Evolutionary conservation across 345 rosid genomes (phyloP).

Genomic region (Eutrema heterophyllum): DNA sequence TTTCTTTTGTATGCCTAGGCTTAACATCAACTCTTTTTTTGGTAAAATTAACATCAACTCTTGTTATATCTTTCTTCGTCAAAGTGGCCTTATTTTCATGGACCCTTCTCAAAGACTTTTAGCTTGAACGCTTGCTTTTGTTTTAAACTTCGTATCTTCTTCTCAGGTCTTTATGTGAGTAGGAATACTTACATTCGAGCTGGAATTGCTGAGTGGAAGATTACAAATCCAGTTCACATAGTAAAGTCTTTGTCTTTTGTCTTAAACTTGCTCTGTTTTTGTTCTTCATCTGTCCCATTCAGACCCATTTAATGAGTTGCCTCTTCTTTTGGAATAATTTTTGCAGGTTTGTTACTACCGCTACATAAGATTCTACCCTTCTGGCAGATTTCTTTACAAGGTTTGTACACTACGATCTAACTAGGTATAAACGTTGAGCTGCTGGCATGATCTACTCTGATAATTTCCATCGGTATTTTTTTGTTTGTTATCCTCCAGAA

Average conservation of each 20-base stretch:
- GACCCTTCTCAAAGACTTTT: neutral
- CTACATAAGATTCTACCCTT: conserved; percentile 79
- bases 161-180: conserved; percentile 86
- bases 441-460: neutral
- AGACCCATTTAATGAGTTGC: neutral
- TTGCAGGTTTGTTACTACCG: conserved; percentile 90
- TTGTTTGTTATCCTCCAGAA: conserved; percentile 47
- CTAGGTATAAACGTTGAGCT: neutral
- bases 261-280: neutral
- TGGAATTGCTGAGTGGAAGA: conserved; percentile 86
- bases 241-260: conserved; percentile 40
- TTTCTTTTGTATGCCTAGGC: neutral
- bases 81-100: neutral
- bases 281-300: neutral
- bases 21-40: neutral
- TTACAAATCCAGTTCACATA: conserved; percentile 92
- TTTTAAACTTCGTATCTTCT: conserved; percentile 14
- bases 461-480: neutral
- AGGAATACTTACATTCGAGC: conserved; percentile 87
- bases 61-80: neutral
- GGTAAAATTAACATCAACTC: neutral
- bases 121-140: neutral
- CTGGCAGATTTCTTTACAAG: conserved; percentile 93
- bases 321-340: neutral
- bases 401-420: conserved; percentile 29